phyloP scores from a whole-genome alignment of 2,329 filamentous ascomycete species.

The Colletotrichum graminicola region DNA sequence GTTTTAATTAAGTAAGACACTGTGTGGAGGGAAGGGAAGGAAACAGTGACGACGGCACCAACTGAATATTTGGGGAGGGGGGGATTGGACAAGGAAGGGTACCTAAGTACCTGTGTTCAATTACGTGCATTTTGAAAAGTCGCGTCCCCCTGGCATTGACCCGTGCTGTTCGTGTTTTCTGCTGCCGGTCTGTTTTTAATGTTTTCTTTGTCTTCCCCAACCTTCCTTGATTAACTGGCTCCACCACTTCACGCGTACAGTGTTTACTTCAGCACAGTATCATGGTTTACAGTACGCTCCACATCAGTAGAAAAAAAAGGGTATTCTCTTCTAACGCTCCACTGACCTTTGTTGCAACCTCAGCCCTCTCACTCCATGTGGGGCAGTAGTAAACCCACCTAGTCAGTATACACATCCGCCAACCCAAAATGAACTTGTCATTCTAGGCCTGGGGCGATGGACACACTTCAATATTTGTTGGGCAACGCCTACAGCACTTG shows the following conservation, averaged over 20 bases:
- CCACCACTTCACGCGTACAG: conserved; percentile 29
- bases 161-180: conserved; percentile 8
- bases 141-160: conserved; percentile 5
- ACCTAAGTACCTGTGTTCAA: neutral
- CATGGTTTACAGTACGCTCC: neutral
- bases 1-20: conserved; percentile 37
- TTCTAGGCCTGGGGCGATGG: neutral
- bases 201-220: conserved; percentile 10
- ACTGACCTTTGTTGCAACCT: neutral
- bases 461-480: neutral
- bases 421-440: neutral
- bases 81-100: neutral
- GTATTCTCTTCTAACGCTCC: neutral
- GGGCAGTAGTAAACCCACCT: neutral
- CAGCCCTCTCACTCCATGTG: neutral
- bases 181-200: neutral
- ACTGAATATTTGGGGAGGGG: neutral
- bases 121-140: neutral
- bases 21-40: conserved; percentile 11
- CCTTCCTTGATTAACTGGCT: neutral
- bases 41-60: conserved; percentile 20
- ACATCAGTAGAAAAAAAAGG: neutral
- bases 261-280: neutral
- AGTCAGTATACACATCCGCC: neutral
- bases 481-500: neutral